Evolutionary conservation across 805 yeast species (phyloP).

Genomic region (Ogataea wickerhamii): DNA sequence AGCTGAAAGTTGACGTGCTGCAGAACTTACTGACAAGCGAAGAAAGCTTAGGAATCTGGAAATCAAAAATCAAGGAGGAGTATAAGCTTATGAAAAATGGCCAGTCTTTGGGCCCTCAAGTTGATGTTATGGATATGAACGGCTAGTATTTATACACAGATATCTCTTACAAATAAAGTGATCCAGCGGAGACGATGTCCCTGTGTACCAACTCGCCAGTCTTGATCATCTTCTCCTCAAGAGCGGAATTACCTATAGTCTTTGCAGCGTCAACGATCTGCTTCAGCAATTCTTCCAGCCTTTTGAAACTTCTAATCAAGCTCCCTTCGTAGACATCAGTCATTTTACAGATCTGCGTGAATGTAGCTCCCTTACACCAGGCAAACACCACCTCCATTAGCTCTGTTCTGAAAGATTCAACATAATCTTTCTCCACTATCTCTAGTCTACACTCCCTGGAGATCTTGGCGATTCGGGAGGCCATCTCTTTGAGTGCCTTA

Average conservation of each 20-base stretch:
- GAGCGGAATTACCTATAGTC: constrained; percentile 85
- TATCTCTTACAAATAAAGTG: constrained; percentile 59
- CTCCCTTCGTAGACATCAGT: constrained; percentile 98
- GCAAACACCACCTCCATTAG: constrained; percentile 95
- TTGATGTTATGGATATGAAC: constrained; percentile 22
- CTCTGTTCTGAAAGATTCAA: constrained; percentile 87
- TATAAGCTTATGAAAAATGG: constrained; percentile 23
- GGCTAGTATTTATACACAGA: constrained; percentile 7
- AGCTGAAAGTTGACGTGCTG: constrained; percentile 14
- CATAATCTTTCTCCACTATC: constrained; percentile 85
- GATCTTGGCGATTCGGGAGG: constrained; percentile 82
- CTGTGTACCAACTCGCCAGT: constrained; percentile 85
- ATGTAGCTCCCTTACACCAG: constrained; percentile 96
- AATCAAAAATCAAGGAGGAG: constrained; percentile 13
- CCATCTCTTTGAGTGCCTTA: constrained; percentile 86
- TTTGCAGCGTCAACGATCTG: constrained; percentile 90
- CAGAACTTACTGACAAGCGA: constrained; percentile 13
- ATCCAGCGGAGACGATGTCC: constrained; percentile 95
- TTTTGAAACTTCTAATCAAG: constrained; percentile 87
- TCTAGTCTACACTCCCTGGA: constrained; percentile 89
- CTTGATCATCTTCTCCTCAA: constrained; percentile 85
- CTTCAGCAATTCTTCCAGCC: constrained; percentile 88
- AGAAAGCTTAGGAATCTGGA: constrained; percentile 23
- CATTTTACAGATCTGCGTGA: constrained; percentile 97
- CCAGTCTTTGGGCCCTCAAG: constrained; percentile 13